phyloP scores from a whole-genome alignment of 225 moss, liverwort and hornwort species.

The Physcomitrellopsis africana region DNA sequence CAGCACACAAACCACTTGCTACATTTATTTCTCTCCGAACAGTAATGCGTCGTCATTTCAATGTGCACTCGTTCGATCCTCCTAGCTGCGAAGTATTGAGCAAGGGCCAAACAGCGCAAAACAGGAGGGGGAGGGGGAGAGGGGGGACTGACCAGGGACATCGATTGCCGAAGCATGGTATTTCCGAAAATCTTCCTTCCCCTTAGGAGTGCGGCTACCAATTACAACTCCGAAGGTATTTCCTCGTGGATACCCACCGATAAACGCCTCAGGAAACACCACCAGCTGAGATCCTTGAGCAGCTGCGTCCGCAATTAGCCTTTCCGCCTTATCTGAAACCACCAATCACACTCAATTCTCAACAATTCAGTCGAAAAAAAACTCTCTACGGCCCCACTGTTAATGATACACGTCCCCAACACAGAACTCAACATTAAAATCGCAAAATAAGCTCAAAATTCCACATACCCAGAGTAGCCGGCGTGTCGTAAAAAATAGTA shows the following conservation, averaged over 20 bases:
- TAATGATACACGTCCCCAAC: background rate
- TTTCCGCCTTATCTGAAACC: constrained; percentile 63
- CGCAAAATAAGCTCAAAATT: background rate
- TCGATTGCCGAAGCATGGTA: constrained; percentile 71
- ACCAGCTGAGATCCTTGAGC: constrained; percentile 62
- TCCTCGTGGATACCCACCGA: constrained; percentile 75
- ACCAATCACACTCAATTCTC: background rate
- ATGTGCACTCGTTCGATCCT: no score
- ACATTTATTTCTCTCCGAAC: no score
- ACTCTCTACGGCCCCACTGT: background rate
- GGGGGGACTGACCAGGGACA: constrained; percentile 61
- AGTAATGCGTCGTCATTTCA: no score
- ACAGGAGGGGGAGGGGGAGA: no score
- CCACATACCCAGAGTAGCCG: constrained; percentile 58
- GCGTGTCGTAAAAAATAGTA: constrained; percentile 71
- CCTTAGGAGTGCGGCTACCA: constrained; percentile 62
- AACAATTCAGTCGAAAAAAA: background rate
- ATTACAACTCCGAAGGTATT: constrained; percentile 59
- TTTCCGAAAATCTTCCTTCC: constrained; percentile 69
- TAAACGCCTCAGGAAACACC: constrained; percentile 81
- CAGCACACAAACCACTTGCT: background rate
- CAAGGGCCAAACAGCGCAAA: background rate
- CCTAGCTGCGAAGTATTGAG: background rate
- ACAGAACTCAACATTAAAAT: background rate
- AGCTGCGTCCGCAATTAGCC: constrained; percentile 64